phyloP scores from a whole-genome alignment of 805 yeast genomes.

The Zygosaccharomyces gambellarensis region DNA sequence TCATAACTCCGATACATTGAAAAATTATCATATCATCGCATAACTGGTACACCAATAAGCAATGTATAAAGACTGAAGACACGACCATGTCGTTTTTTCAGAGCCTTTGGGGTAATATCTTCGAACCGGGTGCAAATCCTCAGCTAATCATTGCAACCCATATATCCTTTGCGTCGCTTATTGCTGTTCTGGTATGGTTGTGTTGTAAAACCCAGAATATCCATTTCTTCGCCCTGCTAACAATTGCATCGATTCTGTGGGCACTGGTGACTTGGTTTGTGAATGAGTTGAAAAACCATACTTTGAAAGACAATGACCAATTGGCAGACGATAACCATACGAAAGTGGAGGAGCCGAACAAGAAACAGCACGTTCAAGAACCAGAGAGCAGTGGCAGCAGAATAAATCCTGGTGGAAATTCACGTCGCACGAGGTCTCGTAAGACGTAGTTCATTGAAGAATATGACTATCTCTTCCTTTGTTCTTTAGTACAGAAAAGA shows the following conservation, averaged over 20 bases:
- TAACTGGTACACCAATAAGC: not conserved
- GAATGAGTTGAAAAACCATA: conserved; percentile 49
- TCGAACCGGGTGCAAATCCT: conserved; percentile 91
- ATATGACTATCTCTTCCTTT: not conserved
- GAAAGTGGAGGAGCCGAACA: conserved; percentile 9
- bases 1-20: not conserved
- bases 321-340: conserved; percentile 28
- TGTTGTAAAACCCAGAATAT: conserved; percentile 57
- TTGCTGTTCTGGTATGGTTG: conserved; percentile 50
- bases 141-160: conserved; percentile 88
- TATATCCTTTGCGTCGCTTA: conserved; percentile 62
- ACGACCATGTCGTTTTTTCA: conserved; percentile 24
- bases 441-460: not conserved
- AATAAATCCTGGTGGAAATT: not conserved
- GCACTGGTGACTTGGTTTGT: conserved; percentile 85
- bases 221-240: conserved; percentile 55
- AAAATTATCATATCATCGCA: not conserved
- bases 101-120: conserved; percentile 85
- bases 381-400: not conserved
- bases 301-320: conserved; percentile 31
- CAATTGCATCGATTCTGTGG: conserved; percentile 66
- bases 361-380: not conserved
- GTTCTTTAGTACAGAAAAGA: conserved; percentile 16
- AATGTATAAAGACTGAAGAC: not conserved
- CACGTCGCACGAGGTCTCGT: conserved; percentile 3